phyloP scores from a whole-genome alignment of 495 filamentous ascomycete genomes.

The Penicillium antarcticum region DNA sequence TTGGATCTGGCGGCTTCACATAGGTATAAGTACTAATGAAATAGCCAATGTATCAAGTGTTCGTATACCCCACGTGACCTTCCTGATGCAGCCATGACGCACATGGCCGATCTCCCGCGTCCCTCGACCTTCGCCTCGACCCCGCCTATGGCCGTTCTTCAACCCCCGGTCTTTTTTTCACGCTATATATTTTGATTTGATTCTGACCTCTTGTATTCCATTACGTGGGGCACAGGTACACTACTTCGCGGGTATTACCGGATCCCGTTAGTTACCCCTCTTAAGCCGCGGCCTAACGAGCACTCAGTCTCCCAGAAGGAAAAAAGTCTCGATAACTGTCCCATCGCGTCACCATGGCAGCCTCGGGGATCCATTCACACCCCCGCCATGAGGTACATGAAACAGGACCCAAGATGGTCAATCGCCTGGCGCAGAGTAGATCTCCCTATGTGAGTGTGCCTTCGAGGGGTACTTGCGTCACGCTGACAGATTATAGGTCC shows the following conservation, averaged over 20 bases:
- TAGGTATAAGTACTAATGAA: no score
- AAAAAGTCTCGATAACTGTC: slow-evolving; percentile 1
- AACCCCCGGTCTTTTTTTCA: slow-evolving; percentile 4
- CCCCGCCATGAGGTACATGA: slow-evolving; percentile 22
- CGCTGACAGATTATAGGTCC: slow-evolving; percentile 51
- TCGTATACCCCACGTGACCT: slow-evolving; percentile 24
- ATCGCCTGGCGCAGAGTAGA: slow-evolving; percentile 68
- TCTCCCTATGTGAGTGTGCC: slow-evolving; percentile 66
- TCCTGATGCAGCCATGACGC: slow-evolving; percentile 37
- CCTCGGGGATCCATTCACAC: slow-evolving; percentile 28
- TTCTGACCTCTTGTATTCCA: background rate
- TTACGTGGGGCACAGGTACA: slow-evolving; percentile 3
- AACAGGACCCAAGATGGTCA: slow-evolving; percentile 48
- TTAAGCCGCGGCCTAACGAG: background rate
- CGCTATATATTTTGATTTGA: background rate
- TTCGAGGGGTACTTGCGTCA: background rate
- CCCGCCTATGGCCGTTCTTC: slow-evolving; percentile 18
- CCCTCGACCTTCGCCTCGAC: slow-evolving; percentile 14
- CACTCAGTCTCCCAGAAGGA: background rate
- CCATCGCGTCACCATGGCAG: slow-evolving; percentile 13
- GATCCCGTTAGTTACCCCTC: slow-evolving; percentile 19
- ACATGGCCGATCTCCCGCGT: slow-evolving; percentile 34
- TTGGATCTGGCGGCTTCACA: no score
- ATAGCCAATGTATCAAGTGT: no score
- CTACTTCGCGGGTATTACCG: slow-evolving; percentile 6